These are phyloP conservation scores for Lumnitzera littorea DNA, from an alignment of 345 rosid genomes.

Conservation along the genomic window DNA sequence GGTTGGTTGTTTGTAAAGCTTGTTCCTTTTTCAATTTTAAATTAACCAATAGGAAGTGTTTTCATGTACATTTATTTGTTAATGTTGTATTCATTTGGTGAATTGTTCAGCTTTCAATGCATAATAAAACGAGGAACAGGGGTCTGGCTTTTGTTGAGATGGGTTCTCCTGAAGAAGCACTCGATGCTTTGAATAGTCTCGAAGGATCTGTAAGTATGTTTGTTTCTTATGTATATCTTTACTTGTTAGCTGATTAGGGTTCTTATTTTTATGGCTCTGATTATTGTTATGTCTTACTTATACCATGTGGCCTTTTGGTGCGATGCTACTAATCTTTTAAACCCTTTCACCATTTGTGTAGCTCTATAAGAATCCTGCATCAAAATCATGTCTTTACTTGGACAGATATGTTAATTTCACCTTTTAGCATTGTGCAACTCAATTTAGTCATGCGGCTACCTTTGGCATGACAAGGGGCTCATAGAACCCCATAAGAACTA, in stretches of 20 bases:
- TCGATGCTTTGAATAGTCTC: slow-evolving; percentile 46
- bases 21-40: neutral
- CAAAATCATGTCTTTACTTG: no score
- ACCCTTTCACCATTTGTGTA: no score
- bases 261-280: neutral
- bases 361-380: no score
- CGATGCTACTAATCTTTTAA: no score
- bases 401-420: no score
- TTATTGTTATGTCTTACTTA: neutral
- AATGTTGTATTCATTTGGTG: slow-evolving; percentile 2
- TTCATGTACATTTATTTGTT: neutral
- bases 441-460: no score
- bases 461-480: no score
- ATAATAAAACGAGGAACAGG: slow-evolving; percentile 55
- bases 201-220: slow-evolving; percentile 41
- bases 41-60: neutral
- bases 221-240: neutral
- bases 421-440: no score
- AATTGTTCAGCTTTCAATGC: slow-evolving; percentile 60
- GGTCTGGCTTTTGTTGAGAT: slow-evolving; percentile 75
- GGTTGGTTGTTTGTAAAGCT: slow-evolving; percentile 22
- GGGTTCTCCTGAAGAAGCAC: slow-evolving; percentile 75
- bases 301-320: no score
- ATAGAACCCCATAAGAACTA: no score
- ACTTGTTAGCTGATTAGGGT: neutral